These are phyloP conservation scores for Urtica urens DNA, from an alignment of 306 rosid genomes.

Conservation along the genomic window DNA sequence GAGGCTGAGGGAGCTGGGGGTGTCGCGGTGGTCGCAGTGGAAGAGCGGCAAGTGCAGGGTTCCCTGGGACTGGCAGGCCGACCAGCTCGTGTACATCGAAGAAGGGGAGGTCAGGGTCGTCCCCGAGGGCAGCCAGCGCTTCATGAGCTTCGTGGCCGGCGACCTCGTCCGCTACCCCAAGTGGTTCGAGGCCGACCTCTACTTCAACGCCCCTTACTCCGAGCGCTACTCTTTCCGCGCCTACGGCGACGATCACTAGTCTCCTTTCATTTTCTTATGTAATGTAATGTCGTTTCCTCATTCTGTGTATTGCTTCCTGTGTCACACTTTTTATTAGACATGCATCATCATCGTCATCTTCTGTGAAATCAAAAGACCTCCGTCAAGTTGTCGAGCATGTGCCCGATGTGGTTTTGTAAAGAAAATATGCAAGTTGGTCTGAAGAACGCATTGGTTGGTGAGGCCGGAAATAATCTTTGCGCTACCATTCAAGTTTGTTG, in stretches of 20 bases:
- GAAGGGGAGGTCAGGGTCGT: conserved; percentile 91
- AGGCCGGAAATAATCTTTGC: too few relatives aligned
- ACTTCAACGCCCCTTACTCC: conserved; percentile 75
- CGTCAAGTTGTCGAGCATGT: too few relatives aligned
- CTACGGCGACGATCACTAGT: conserved; percentile 60
- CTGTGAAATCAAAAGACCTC: too few relatives aligned
- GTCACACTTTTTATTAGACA: too few relatives aligned
- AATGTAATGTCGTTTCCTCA: too few relatives aligned
- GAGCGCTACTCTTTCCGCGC: conserved; percentile 82
- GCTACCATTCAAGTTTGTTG: too few relatives aligned
- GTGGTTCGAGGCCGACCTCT: conserved; percentile 88
- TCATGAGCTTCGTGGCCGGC: conserved; percentile 72
- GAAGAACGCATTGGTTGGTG: too few relatives aligned
- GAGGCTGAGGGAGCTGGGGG: conserved; percentile 55
- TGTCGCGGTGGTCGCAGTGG: conserved; percentile 81
- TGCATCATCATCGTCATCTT: too few relatives aligned
- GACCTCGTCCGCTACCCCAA: conserved; percentile 77
- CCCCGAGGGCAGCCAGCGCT: conserved; percentile 70
- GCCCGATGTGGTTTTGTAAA: too few relatives aligned
- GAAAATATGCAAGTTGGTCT: too few relatives aligned
- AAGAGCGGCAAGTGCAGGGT: conserved; percentile 64
- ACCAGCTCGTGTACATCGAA: conserved; percentile 79
- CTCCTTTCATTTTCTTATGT: too few relatives aligned
- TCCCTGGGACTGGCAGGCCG: conserved; percentile 97
- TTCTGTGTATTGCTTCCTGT: not conserved